A percentile compares a stretch with the other conserved stretches of the same genome.
These are phyloP conservation scores for Aspergillus brasiliensis DNA, from an alignment of 2,329 filamentous ascomycete genomes.

Conservation along the genomic window DNA sequence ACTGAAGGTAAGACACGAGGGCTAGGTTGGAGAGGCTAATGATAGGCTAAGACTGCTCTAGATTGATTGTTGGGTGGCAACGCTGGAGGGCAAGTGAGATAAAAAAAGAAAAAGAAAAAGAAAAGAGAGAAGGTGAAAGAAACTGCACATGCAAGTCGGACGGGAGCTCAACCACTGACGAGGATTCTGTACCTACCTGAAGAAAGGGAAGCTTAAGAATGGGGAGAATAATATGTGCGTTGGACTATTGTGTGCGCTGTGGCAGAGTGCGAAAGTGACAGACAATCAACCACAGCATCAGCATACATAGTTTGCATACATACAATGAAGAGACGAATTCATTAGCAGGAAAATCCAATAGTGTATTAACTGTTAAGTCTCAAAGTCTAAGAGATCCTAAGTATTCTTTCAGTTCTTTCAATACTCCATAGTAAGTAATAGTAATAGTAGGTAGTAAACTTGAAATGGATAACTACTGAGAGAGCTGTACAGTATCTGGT, in stretches of 20 bases:
- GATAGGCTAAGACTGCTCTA: background rate
- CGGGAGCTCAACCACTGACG: background rate
- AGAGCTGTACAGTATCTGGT: background rate
- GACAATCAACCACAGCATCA: too few species aligned
- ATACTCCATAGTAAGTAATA: too few species aligned
- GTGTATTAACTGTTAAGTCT: too few species aligned
- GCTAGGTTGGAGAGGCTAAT: background rate
- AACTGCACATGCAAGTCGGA: background rate
- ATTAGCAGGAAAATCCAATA: too few species aligned
- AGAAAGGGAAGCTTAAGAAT: background rate
- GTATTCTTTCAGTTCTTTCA: too few species aligned
- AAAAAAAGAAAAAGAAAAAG: background rate
- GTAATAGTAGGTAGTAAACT: too few species aligned
- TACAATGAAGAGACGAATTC: too few species aligned
- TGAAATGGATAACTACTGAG: too few species aligned
- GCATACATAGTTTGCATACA: too few species aligned
- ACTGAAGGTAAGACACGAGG: background rate
- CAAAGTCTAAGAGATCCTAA: too few species aligned
- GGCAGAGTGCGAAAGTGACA: background rate
- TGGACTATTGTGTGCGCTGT: background rate
- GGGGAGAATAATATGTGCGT: too few species aligned
- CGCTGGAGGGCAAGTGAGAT: background rate
- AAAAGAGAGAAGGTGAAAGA: background rate
- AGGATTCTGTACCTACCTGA: background rate
- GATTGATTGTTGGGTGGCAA: conserved; percentile 1